These are phyloP conservation scores for Rosa persica DNA, from an alignment of 306 rosid genomes.

Conservation along the genomic window DNA sequence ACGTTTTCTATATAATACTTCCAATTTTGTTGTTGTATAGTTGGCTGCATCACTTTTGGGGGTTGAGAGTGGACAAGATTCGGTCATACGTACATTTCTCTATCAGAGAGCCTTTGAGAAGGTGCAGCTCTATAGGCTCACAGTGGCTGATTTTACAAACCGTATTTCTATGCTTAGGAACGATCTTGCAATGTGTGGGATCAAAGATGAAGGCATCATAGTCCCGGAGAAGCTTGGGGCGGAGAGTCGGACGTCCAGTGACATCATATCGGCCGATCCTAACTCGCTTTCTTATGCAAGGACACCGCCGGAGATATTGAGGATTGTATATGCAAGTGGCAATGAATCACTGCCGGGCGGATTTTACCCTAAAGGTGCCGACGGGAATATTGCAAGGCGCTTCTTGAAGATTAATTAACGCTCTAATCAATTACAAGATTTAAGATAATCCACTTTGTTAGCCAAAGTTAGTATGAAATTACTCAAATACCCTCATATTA, in stretches of 20 bases:
- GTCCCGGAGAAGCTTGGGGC: constrained; percentile 29
- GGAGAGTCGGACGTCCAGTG: constrained; percentile 22
- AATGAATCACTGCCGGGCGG: constrained; percentile 25
- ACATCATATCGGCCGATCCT: constrained; percentile 24
- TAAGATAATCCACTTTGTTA: too few relatives aligned
- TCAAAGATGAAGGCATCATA: constrained; percentile 32
- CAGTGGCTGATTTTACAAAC: constrained; percentile 30
- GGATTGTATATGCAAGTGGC: constrained; percentile 24
- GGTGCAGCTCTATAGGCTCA: constrained; percentile 27
- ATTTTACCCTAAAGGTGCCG: constrained; percentile 28
- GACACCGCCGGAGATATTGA: constrained; percentile 20
- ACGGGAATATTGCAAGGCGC: constrained; percentile 25
- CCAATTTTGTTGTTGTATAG: neutral
- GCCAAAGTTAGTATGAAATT: too few relatives aligned
- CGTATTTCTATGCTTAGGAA: constrained; percentile 15
- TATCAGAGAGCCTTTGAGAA: neutral
- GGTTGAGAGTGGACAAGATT: constrained; percentile 31
- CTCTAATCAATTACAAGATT: too few relatives aligned
- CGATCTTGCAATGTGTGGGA: constrained; percentile 26
- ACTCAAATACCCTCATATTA: too few relatives aligned
- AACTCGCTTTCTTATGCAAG: constrained; percentile 26
- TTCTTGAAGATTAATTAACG: neutral
- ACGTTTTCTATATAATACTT: neutral
- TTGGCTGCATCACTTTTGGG: constrained; percentile 27
- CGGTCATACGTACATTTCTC: constrained; percentile 23